These are phyloP conservation scores for Penicillium capsulatum DNA, from an alignment of 2,329 filamentous ascomycete species.

Conservation along the genomic window DNA sequence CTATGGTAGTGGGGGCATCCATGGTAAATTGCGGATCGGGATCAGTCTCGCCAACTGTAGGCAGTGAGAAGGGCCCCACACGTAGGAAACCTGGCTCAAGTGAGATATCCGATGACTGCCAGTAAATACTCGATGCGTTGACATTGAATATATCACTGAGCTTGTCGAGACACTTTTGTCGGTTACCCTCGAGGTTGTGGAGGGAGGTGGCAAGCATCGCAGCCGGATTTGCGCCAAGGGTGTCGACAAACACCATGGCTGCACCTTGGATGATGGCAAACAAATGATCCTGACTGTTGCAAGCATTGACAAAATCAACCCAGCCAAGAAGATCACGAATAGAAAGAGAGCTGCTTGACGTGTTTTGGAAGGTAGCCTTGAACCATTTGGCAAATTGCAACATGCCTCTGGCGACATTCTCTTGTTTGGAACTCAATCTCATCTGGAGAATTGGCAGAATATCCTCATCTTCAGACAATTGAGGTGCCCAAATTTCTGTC, in stretches of 20 bases:
- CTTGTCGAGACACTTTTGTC: slow-evolving; percentile 67
- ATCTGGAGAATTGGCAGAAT: slow-evolving; percentile 78
- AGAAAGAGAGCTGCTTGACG: slow-evolving; percentile 73
- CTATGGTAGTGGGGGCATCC: slow-evolving; percentile 80
- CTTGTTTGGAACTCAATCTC: slow-evolving; percentile 60
- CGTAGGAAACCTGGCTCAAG: slow-evolving; percentile 54
- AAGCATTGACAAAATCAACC: slow-evolving; percentile 85
- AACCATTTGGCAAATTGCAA: slow-evolving; percentile 93
- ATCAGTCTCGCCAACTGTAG: slow-evolving; percentile 48
- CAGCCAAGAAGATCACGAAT: slow-evolving; percentile 89
- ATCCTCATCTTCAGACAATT: slow-evolving; percentile 78
- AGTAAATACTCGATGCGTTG: slow-evolving; percentile 64
- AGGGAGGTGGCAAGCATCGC: slow-evolving; percentile 72
- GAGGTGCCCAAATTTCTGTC: slow-evolving; percentile 97
- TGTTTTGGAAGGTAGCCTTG: slow-evolving; percentile 70
- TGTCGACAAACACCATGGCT: slow-evolving; percentile 92
- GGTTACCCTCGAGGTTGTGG: slow-evolving; percentile 65
- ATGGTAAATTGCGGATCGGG: slow-evolving; percentile 67
- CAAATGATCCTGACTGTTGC: slow-evolving; percentile 45
- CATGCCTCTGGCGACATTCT: slow-evolving; percentile 62
- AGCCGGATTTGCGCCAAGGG: slow-evolving; percentile 89
- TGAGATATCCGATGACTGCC: slow-evolving; percentile 56
- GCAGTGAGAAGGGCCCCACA: slow-evolving; percentile 72
- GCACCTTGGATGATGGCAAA: slow-evolving; percentile 73
- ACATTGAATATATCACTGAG: slow-evolving; percentile 62